Evolutionary conservation across 1,139 yeast genomes (phyloP).

Genomic region (Yamadazyma trypodendri): DNA sequence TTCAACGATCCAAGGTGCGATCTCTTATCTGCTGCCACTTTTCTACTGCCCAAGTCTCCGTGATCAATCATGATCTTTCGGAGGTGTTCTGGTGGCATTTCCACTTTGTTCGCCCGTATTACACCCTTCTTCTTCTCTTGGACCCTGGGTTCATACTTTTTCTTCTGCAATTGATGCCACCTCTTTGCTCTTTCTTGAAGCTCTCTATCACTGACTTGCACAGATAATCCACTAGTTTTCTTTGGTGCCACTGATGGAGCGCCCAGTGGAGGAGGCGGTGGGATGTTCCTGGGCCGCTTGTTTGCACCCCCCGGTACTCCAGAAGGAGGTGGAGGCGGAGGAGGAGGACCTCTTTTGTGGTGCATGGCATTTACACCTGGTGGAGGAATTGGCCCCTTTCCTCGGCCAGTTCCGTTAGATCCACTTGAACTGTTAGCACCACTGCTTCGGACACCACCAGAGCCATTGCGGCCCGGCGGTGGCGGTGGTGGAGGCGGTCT

Average conservation of each 20-base stretch:
- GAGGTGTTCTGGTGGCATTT: conserved; percentile 93
- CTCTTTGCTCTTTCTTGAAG: conserved; percentile 48
- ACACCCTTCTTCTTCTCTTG: conserved; percentile 32
- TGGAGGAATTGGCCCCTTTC: conserved; percentile 15
- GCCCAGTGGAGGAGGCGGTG: conserved; percentile 20
- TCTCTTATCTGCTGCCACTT: conserved; percentile 83
- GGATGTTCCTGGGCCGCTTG: conserved; percentile 10
- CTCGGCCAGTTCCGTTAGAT: neutral
- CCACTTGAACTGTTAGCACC: neutral
- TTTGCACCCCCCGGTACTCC: neutral
- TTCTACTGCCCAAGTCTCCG: conserved; percentile 79
- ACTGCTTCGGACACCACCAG: neutral
- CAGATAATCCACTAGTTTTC: conserved; percentile 4
- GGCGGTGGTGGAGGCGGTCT: conserved; percentile 18
- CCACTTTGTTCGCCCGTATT: conserved; percentile 64
- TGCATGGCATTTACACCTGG: neutral
- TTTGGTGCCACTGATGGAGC: neutral
- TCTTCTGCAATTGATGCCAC: conserved; percentile 70
- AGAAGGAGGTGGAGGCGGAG: conserved; percentile 5
- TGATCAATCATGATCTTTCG: conserved; percentile 83
- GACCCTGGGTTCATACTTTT: conserved; percentile 37
- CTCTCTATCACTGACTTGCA: conserved; percentile 16
- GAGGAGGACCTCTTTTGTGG: conserved; percentile 4
- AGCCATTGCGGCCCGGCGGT: conserved; percentile 5
- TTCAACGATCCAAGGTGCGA: conserved; percentile 89